Percentiles rank a stretch among this genome's conserved stretches.
These are phyloP conservation scores for Cordyceps fumosorosea DNA, from an alignment of 2,329 filamentous ascomycete species.

Conservation along the genomic window DNA sequence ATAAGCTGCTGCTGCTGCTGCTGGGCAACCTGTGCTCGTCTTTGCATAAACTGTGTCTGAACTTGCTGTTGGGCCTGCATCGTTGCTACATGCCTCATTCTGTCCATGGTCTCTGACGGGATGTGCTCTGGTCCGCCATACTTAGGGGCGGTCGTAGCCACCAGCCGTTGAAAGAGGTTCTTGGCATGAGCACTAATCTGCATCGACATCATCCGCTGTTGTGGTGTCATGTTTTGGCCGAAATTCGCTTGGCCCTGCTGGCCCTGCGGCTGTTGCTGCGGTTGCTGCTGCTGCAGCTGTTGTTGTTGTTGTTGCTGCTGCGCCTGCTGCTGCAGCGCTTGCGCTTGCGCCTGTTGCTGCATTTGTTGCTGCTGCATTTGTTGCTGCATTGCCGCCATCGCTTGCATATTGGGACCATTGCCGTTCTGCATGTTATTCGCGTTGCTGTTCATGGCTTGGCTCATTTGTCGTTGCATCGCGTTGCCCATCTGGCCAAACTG, in stretches of 20 bases:
- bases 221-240: slow-evolving; percentile 14
- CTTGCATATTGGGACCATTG: slow-evolving; percentile 23
- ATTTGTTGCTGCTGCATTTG: slow-evolving; percentile 28
- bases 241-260: slow-evolving; percentile 17
- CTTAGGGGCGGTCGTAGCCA: slow-evolving; percentile 27
- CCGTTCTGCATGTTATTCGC: slow-evolving; percentile 24
- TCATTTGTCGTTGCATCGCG: slow-evolving; percentile 31
- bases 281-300: slow-evolving; percentile 26
- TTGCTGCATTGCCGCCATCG: slow-evolving; percentile 25
- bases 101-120: slow-evolving; percentile 38
- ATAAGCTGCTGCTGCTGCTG: slow-evolving; percentile 26
- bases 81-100: slow-evolving; percentile 37
- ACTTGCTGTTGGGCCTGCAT: slow-evolving; percentile 25
- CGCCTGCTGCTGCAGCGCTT: slow-evolving; percentile 21
- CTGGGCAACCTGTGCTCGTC: slow-evolving; percentile 20
- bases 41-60: slow-evolving; percentile 25
- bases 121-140: slow-evolving; percentile 39
- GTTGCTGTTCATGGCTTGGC: slow-evolving; percentile 26
- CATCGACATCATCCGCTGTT: slow-evolving; percentile 2
- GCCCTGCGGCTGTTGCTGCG: slow-evolving; percentile 26
- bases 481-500: slow-evolving; percentile 30
- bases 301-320: slow-evolving; percentile 23
- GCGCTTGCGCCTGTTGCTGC: slow-evolving; percentile 23
- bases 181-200: slow-evolving; percentile 30
- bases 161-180: slow-evolving; percentile 32